Evolutionary conservation across 345 rosid genomes (phyloP).

Genomic region (Rhodamnia argentea): DNA sequence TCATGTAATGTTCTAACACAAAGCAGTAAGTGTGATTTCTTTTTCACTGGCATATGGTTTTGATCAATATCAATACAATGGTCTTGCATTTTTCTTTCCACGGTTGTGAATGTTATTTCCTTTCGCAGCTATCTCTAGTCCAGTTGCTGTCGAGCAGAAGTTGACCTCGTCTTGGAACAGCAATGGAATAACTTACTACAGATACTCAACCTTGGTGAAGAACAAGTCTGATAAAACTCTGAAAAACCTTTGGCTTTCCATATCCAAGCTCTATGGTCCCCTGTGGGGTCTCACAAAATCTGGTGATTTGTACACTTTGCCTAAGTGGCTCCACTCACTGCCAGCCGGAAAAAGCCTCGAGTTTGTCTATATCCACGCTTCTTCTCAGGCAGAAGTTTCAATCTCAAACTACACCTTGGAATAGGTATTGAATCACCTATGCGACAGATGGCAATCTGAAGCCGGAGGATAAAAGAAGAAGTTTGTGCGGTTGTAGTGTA

Average conservation of each 20-base stretch:
- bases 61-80: neutral
- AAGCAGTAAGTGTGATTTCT: neutral
- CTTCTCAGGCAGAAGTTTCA: constrained; percentile 56
- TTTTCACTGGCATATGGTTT: neutral
- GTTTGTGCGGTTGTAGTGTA: constrained; percentile 20
- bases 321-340: constrained; percentile 61
- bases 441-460: neutral
- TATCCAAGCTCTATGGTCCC: constrained; percentile 83
- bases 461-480: neutral
- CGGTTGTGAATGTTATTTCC: neutral
- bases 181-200: constrained; percentile 70
- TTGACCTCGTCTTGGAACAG: constrained; percentile 69
- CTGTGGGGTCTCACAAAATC: constrained; percentile 73
- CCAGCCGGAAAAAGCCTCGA: constrained; percentile 67
- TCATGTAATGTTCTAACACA: neutral
- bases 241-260: constrained; percentile 55
- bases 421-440: constrained; percentile 12
- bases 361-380: constrained; percentile 83
- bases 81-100: neutral
- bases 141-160: constrained; percentile 66
- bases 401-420: constrained; percentile 70
- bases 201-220: constrained; percentile 63
- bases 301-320: constrained; percentile 53
- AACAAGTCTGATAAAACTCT: constrained; percentile 66
- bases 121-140: constrained; percentile 46